Evolutionary conservation across 2,329 filamentous ascomycete genomes (phyloP).

Genomic region (Hypoxylon sp.): DNA sequence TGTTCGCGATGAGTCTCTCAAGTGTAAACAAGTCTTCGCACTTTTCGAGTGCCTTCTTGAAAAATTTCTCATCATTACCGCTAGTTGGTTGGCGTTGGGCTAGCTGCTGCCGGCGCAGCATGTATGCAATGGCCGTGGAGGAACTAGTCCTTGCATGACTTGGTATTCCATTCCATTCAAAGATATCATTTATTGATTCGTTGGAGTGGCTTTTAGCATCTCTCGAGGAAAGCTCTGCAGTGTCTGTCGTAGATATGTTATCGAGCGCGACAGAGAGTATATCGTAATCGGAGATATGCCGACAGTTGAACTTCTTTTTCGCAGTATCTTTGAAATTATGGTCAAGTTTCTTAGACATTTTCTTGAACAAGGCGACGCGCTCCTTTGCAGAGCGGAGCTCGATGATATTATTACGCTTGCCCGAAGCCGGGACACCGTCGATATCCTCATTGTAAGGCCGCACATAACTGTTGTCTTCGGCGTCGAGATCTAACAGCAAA

Average conservation of each 20-base stretch:
- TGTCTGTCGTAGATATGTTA: constrained; percentile 10
- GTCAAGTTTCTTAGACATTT: constrained; percentile 40
- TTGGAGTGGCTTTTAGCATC: not conserved
- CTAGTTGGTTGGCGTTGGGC: not conserved
- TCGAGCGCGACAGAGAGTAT: constrained; percentile 59
- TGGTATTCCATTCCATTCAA: constrained; percentile 53
- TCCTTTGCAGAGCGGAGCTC: constrained; percentile 52
- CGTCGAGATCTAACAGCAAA: constrained; percentile 67
- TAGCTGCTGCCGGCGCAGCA: constrained; percentile 49
- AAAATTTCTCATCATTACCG: constrained; percentile 3
- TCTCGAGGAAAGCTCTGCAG: not conserved
- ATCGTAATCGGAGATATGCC: constrained; percentile 61
- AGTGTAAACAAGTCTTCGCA: constrained; percentile 42
- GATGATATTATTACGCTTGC: constrained; percentile 17
- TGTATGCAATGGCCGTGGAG: constrained; percentile 46
- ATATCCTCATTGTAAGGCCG: constrained; percentile 58
- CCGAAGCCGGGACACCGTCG: constrained; percentile 50
- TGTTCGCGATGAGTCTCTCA: constrained; percentile 47
- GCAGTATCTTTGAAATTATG: constrained; percentile 31
- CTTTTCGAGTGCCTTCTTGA: constrained; percentile 26
- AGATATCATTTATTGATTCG: constrained; percentile 23
- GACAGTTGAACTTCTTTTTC: constrained; percentile 49
- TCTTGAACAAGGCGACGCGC: constrained; percentile 54
- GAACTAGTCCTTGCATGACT: constrained; percentile 29
- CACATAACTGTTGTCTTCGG: constrained; percentile 61